These are phyloP conservation scores for Mycogone perniciosa DNA, from an alignment of 2,329 filamentous ascomycete species.

Conservation along the genomic window DNA sequence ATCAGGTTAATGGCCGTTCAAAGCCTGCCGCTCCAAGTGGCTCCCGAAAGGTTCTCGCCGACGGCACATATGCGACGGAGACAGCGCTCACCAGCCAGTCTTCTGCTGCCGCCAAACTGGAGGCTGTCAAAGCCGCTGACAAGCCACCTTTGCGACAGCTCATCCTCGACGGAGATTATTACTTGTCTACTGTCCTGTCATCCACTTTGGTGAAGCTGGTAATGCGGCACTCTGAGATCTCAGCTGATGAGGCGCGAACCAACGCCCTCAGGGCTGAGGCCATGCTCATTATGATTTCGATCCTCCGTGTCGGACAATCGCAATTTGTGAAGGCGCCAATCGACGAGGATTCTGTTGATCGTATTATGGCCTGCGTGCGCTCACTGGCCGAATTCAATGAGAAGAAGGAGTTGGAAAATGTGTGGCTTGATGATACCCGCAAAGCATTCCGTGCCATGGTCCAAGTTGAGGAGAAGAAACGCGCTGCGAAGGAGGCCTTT, in stretches of 20 bases:
- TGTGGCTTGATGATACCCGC: conserved; percentile 89
- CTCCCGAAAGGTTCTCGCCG: conserved; percentile 85
- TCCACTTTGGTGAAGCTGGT: conserved; percentile 95
- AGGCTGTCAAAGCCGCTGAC: conserved; percentile 93
- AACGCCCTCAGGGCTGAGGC: conserved; percentile 93
- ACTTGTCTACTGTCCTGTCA: conserved; percentile 88
- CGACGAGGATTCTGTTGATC: conserved; percentile 96
- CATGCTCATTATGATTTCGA: conserved; percentile 99
- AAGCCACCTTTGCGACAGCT: conserved; percentile 93
- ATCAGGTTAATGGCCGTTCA: conserved; percentile 72
- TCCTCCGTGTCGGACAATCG: conserved; percentile 96
- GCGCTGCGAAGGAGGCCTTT: conserved; percentile 85
- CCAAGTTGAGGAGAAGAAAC: conserved; percentile 94
- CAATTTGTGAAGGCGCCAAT: conserved; percentile 97
- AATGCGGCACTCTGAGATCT: conserved; percentile 94
- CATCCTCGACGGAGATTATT: conserved; percentile 96
- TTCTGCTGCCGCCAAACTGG: conserved; percentile 80
- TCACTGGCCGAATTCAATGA: conserved; percentile 84
- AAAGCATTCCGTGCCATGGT: conserved; percentile 98
- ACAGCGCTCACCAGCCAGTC: conserved; percentile 92
- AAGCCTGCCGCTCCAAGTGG: conserved; percentile 72
- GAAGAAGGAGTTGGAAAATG: conserved; percentile 83
- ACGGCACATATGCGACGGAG: conserved; percentile 96
- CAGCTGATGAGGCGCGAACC: conserved; percentile 74
- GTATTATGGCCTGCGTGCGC: conserved; percentile 95